phyloP scores from a whole-genome alignment of 1,139 yeast species.

The Lodderomyces jiufengensis region DNA sequence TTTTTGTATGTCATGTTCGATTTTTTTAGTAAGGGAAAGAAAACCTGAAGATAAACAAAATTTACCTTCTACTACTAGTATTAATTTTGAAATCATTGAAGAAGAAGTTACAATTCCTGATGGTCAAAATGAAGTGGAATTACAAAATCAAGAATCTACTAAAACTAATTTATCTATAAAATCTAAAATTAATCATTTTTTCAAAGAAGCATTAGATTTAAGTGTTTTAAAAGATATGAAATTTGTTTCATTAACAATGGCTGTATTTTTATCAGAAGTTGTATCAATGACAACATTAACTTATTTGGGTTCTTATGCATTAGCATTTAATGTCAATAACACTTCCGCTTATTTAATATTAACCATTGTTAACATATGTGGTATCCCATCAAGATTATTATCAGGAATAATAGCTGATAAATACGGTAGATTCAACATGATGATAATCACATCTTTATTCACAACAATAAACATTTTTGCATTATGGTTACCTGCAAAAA shows the following conservation, averaged over 20 bases:
- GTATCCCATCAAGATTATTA: slow-evolving; percentile 44
- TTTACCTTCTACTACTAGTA: background rate
- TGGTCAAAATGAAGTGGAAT: too few relatives aligned
- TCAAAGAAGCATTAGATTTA: slow-evolving; percentile 35
- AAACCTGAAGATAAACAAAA: slow-evolving; percentile 15
- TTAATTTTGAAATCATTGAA: background rate
- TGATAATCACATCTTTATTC: slow-evolving; percentile 37
- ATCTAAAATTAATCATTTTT: slow-evolving; percentile 11
- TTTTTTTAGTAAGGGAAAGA: slow-evolving; percentile 44
- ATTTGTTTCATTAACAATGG: slow-evolving; percentile 38
- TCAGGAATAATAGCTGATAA: slow-evolving; percentile 49
- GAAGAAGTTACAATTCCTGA: too few relatives aligned
- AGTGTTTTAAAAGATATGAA: slow-evolving; percentile 38
- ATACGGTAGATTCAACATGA: slow-evolving; percentile 51
- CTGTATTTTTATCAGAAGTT: slow-evolving; percentile 46
- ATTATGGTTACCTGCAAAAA: slow-evolving; percentile 43
- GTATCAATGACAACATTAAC: slow-evolving; percentile 49
- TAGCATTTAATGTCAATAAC: slow-evolving; percentile 37
- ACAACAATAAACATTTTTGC: slow-evolving; percentile 39
- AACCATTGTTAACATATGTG: slow-evolving; percentile 44
- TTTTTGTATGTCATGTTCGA: slow-evolving; percentile 34
- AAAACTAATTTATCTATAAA: background rate
- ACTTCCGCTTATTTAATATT: slow-evolving; percentile 43
- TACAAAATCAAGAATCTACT: too few relatives aligned
- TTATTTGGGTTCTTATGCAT: slow-evolving; percentile 50